Base-by-base conservation (phyloP, 2,329 filamentous ascomycete genomes). In the Epichloe scottii region DNA sequence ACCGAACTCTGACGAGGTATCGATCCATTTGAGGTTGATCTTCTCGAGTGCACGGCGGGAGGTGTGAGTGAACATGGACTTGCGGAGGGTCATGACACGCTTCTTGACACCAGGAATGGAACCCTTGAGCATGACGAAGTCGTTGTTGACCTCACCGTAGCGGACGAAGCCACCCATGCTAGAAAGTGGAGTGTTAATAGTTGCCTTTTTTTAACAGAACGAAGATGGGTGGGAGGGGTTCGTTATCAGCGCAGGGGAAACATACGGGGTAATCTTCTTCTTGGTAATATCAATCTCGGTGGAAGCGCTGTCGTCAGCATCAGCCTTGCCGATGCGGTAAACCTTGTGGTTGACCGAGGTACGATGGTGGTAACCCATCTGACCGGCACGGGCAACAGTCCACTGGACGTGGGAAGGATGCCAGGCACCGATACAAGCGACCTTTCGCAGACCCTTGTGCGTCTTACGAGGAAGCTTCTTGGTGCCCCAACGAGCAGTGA, bases 381-480 rank as follows among this genome's bases (percentile, higher is more conserved):
- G 93, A 95, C 93, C 93, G 61, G 93, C 93, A 87, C 93, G 93
- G 71, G 91, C 93, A 79, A 98, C 93, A 73, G 93, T 98, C 93
- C 93, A 98, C 81, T 98, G 93, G 76, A 98, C 93, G 89, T 98
- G 93, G 76, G 87, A 89, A 71, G 93, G 93, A 82, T 98, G 93
- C 93, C 93, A 98, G 67, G 93, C 93, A 87, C 93, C 93, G 75
- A 98, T 98, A 95, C 93, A 98, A 71, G 93, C 93, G 66, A 98
- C 91, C 87, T 98, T 98, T 70, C 93, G 86, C 70, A 98, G 89
- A 95, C 93, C 93, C 86, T 98, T 98, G 87, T 98, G 93, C 58
- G 93, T 98, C 89, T 98, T 98, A 72, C 93, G 89, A 65, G 93
- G 93, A 68, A 98, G 89, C 89, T 97, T 98, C 88, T 96, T 98